Evolutionary conservation across 1,284 basidiomycete genomes (phyloP).

Genomic region (Inonotus obliquus): DNA sequence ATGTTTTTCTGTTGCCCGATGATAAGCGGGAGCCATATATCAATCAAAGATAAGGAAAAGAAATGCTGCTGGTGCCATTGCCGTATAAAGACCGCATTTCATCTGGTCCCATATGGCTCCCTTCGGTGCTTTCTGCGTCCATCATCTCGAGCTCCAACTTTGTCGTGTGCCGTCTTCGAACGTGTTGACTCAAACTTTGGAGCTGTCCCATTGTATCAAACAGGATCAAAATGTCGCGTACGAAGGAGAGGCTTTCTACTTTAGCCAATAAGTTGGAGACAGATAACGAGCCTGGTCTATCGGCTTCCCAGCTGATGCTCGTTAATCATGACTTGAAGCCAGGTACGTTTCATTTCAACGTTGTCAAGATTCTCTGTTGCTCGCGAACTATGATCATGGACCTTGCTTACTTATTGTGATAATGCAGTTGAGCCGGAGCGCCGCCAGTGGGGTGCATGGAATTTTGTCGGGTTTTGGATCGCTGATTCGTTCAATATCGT

Average conservation of each 20-base stretch:
- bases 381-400: not conserved
- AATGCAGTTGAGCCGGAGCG: constrained; percentile 48
- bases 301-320: constrained; percentile 18
- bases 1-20: not conserved
- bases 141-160: not conserved
- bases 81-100: not conserved
- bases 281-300: constrained; percentile 16
- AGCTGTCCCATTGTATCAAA: not conserved
- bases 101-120: not conserved
- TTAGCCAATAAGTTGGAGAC: constrained; percentile 6
- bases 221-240: not conserved
- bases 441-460: constrained; percentile 55
- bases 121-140: not conserved
- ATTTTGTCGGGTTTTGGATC: constrained; percentile 71
- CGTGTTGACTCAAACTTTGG: too few species aligned
- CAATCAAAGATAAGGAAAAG: not conserved
- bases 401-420: not conserved
- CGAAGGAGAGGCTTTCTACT: not conserved
- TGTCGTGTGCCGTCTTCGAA: not conserved
- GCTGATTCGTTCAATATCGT: constrained; percentile 81
- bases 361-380: not conserved
- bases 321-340: constrained; percentile 19
- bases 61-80: not conserved
- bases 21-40: not conserved
- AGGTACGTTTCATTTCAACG: not conserved